Evolutionary conservation across 73 alveolate species (phyloP).

Genomic region (Uronychia setigera): DNA sequence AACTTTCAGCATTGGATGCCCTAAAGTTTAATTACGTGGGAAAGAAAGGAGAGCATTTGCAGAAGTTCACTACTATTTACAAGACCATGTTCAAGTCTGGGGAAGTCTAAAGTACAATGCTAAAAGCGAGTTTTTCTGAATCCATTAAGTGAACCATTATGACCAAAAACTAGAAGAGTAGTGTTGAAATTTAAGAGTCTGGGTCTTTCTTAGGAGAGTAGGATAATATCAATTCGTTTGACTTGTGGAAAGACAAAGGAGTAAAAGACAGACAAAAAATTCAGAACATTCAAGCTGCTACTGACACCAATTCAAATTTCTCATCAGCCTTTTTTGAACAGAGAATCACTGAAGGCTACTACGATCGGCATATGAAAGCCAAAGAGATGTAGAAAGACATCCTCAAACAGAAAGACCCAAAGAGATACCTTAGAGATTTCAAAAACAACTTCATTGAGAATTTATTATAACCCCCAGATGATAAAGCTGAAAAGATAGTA

Average conservation of each 20-base stretch:
- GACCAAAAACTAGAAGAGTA: too few species aligned
- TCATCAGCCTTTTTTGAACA: not conserved
- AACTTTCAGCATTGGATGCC: not conserved
- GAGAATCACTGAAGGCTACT: not conserved
- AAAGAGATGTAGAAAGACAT: not conserved
- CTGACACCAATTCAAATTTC: not conserved
- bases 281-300: not conserved
- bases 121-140: too few species aligned
- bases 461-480: too few species aligned
- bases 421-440: not conserved
- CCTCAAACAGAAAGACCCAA: not conserved
- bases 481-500: too few species aligned
- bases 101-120: too few species aligned
- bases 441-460: too few species aligned
- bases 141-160: too few species aligned
- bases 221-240: too few species aligned
- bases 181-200: too few species aligned
- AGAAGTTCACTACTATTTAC: not conserved
- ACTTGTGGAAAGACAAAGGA: not conserved
- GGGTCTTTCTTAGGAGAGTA: too few species aligned
- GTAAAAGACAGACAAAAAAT: not conserved
- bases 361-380: not conserved
- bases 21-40: not conserved
- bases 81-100: not conserved
- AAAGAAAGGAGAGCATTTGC: not conserved